Evolutionary conservation across 2,329 filamentous ascomycete genomes (phyloP), one percentile per base, ranked within the genome.

Genomic region (Penicillium sp.): DNA sequence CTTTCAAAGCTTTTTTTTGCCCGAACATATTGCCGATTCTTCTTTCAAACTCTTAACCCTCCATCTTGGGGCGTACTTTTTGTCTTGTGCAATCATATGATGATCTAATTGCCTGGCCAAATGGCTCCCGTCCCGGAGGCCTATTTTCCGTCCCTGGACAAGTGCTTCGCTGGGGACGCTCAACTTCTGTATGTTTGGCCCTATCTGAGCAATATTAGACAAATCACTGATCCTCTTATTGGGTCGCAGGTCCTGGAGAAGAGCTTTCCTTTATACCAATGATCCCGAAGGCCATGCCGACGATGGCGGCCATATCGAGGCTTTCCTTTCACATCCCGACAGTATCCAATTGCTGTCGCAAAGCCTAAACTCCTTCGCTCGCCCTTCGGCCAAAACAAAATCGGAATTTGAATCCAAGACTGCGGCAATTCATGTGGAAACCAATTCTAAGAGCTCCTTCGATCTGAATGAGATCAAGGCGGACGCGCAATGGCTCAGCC

Each of bases 401-500:
- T 81, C 84, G 63, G 83, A 84, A 19, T 96, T 96, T 70, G 90
- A 96, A 59, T 90, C 90, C 21, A 92, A 88, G 74, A 96, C 90
- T 1, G 90, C 92, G 22, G 90, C 92, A 5, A 96, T 97, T 59
- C 89, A 96, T 71, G 85, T 92, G 48, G 86, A 90, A 1, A 86
- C 89, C 19, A 84, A 84, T 5, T 79, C 84, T 13, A 85, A 84
- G 66, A 83, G 84, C 41, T 84, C 84, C 55, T 90, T 89, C 70
- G 86, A 93, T 68, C 80, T 96, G 63, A 86, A 89, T 39, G 80
- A 89, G 68, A 86, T 98, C 72, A 96, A 96, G 77, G 84, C 86
- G 47, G 93, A 98, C 78, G 85, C 91, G 33, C 73, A 89, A 64
- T 98, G 93, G 92, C 79, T 99, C 60, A 93, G 91, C 74, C 86